Evolutionary conservation across 2,329 filamentous ascomycete species (phyloP).

Genomic region (Lachnellula arida): DNA sequence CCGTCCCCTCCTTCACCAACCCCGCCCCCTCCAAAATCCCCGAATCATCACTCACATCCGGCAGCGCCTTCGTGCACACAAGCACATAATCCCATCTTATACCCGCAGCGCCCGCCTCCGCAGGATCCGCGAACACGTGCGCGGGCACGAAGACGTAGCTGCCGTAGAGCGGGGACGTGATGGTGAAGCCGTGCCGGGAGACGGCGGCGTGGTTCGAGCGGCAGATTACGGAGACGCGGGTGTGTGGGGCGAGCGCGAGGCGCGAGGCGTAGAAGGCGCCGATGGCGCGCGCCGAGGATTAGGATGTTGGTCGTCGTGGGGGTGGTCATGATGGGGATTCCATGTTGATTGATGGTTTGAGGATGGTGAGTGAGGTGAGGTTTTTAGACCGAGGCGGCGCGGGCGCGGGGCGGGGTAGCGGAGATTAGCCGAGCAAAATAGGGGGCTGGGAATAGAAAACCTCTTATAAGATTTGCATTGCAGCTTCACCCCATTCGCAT

Average conservation of each 20-base stretch:
- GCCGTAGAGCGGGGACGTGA: constrained; percentile 63
- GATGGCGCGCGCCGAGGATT: constrained; percentile 64
- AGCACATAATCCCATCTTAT: constrained; percentile 39
- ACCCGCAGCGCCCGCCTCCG: constrained; percentile 30
- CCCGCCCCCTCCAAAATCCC: constrained; percentile 24
- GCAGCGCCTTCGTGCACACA: constrained; percentile 31
- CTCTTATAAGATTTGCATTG: no score
- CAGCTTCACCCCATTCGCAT: no score
- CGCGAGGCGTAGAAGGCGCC: constrained; percentile 69
- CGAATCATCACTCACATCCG: constrained; percentile 29
- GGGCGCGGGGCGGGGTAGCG: neutral
- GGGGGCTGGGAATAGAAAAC: neutral
- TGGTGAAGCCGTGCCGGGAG: constrained; percentile 53
- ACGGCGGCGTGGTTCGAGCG: constrained; percentile 69
- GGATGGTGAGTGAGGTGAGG: neutral
- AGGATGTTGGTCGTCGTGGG: constrained; percentile 55
- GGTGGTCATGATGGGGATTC: constrained; percentile 5
- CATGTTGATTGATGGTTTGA: neutral
- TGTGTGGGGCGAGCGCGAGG: constrained; percentile 50
- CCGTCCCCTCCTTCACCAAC: neutral
- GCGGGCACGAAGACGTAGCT: constrained; percentile 60
- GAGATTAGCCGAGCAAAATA: neutral
- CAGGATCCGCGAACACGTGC: constrained; percentile 58
- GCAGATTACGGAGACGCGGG: constrained; percentile 65
- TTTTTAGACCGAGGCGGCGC: neutral